Evolutionary conservation across 768 basidiomycete species (phyloP), one percentile per base, ranked within the genome.

Genomic region (Pholiota conissans): DNA sequence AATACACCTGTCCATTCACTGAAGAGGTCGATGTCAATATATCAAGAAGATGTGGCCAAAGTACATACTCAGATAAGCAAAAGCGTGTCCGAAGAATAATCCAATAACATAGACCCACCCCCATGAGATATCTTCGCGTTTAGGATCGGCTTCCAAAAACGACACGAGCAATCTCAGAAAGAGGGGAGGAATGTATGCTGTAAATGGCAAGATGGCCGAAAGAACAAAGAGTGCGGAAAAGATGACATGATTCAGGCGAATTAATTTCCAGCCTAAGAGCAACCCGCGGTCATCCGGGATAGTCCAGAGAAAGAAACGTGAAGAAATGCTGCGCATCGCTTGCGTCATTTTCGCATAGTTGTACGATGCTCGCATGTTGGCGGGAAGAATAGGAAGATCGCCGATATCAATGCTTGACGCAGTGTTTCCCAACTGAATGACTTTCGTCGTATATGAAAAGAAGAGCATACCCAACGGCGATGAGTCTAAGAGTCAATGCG

Each of bases 381-480:
- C 83, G 0, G 90, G 84, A 8, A 95, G 81, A 53, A 95, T 85
- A 6, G 94, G 94, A 28, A 96, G 75, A 68, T 96, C 93, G 59
- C 86, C 92, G 20, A 93, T 91, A 62, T 96, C 90, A 48, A 95
- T 80, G 56, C 83, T 87, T 55, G 82, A 79, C 2, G 88, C 77
- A 2, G 76, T 78, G 71, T 92, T 85, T 2, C 92, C 94, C 37
- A 93, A 84, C 83, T 86, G 84, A 56, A 95, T 84, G 9, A 96
- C 91, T 58, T 88, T 86, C 0, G 93, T 95, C 29, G 90, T 92
- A 69, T 93, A 95, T 16, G 85, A 85, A 71, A 96, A 96, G n/a
- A 94, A 72, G 6, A 96, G 71, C 50, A 76, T 73, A 56, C 81
- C 83, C 78, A 79, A 83, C 1, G 80, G 74, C 6, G 85, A 87